These are phyloP conservation scores for Lipomyces japonicus DNA, from an alignment of 805 yeast species.

Conservation along the genomic window DNA sequence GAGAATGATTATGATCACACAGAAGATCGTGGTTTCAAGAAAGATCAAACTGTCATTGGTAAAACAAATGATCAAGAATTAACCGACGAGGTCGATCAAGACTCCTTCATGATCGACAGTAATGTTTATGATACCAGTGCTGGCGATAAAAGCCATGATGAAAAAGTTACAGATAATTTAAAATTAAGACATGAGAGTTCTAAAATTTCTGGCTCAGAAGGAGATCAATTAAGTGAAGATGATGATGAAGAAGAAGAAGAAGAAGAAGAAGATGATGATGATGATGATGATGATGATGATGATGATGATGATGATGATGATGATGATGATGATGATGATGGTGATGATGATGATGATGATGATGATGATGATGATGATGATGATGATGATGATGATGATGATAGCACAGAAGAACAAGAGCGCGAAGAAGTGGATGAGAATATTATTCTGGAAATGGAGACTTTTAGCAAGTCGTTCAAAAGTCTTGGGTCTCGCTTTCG, in stretches of 20 bases:
- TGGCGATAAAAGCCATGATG: background rate
- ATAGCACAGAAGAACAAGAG: constrained; percentile 7
- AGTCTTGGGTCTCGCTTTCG: constrained; percentile 48
- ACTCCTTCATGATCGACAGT: background rate
- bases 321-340: constrained; percentile 6
- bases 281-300: constrained; percentile 11
- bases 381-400: constrained; percentile 7
- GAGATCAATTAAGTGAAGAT: background rate
- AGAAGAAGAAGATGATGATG: constrained; percentile 1
- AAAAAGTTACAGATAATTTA: background rate
- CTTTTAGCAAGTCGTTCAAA: constrained; percentile 53
- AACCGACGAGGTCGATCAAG: background rate
- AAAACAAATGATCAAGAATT: background rate
- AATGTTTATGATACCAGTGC: background rate
- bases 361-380: constrained; percentile 4
- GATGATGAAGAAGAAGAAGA: background rate
- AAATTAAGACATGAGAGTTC: too few relatives aligned
- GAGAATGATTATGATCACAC: background rate
- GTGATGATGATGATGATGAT: background rate
- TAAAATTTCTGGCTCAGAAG: too few relatives aligned
- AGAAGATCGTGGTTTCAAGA: background rate
- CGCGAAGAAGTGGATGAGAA: constrained; percentile 40
- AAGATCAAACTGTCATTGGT: background rate
- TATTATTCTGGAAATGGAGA: constrained; percentile 56
- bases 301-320: constrained; percentile 13